A percentile compares a stretch with the other conserved stretches of the same genome.
These are phyloP conservation scores for Tolypocladium guangdongense DNA, from an alignment of 2,329 filamentous ascomycete species.

Conservation along the genomic window DNA sequence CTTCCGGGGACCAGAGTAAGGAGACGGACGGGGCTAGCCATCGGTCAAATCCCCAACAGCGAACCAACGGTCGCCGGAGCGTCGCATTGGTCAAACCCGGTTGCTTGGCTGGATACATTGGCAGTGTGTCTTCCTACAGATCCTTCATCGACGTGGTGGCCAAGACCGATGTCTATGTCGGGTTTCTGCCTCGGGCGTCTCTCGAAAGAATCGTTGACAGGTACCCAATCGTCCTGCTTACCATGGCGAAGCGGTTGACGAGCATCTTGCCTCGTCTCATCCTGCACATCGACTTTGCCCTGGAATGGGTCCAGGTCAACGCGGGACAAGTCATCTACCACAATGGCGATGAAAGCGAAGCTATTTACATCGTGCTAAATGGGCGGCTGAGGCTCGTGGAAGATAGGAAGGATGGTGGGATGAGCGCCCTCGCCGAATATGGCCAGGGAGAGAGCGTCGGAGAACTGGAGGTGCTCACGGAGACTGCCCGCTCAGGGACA, in stretches of 20 bases:
- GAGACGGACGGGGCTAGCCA: neutral
- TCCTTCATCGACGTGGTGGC: slow-evolving; percentile 96
- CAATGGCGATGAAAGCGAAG: slow-evolving; percentile 89
- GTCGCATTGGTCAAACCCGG: slow-evolving; percentile 91
- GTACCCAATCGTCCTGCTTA: slow-evolving; percentile 84
- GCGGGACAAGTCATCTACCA: slow-evolving; percentile 92
- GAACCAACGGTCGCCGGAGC: slow-evolving; percentile 46
- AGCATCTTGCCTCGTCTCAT: slow-evolving; percentile 81
- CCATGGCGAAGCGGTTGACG: slow-evolving; percentile 91
- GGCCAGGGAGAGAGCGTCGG: slow-evolving; percentile 97
- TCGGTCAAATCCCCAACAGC: slow-evolving; percentile 17
- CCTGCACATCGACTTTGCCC: slow-evolving; percentile 91
- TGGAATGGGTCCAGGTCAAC: slow-evolving; percentile 97
- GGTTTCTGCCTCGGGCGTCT: slow-evolving; percentile 76
- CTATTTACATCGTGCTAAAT: slow-evolving; percentile 96
- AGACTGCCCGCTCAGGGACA: slow-evolving; percentile 80
- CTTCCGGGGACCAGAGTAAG: neutral
- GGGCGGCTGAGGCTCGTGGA: slow-evolving; percentile 78
- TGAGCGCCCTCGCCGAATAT: slow-evolving; percentile 82
- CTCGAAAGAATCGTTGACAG: slow-evolving; percentile 87
- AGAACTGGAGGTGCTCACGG: slow-evolving; percentile 92
- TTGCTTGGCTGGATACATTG: slow-evolving; percentile 86
- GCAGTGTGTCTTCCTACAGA: slow-evolving; percentile 85
- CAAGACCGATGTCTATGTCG: slow-evolving; percentile 97
- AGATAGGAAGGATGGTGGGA: slow-evolving; percentile 68